Evolutionary conservation across 2,329 filamentous ascomycete genomes (phyloP).

Genomic region (Elsinoe necatrix): DNA sequence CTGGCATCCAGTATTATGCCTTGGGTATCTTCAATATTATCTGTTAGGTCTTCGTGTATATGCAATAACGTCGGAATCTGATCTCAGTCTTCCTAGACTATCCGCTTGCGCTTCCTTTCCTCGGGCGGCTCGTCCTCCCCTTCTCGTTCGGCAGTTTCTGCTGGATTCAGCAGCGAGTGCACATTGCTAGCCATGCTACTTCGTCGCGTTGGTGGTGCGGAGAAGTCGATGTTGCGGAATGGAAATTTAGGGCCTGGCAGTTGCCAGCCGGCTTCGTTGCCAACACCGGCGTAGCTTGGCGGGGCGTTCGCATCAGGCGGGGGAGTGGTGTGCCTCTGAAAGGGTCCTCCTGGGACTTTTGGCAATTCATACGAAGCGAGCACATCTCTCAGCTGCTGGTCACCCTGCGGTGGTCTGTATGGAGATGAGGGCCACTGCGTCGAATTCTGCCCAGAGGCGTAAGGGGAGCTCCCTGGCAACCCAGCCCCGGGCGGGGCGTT

Average conservation of each 20-base stretch:
- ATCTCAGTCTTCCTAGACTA: conserved; percentile 33
- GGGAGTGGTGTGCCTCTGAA: conserved; percentile 47
- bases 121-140: conserved; percentile 55
- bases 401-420: conserved; percentile 41
- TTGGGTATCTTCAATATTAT: conserved; percentile 7
- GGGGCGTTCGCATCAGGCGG: conserved; percentile 30
- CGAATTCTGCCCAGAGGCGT: conserved; percentile 54
- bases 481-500: conserved; percentile 51
- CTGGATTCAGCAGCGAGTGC: conserved; percentile 58
- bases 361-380: conserved; percentile 58
- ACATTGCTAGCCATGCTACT: conserved; percentile 66
- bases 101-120: conserved; percentile 54
- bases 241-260: conserved; percentile 44
- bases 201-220: conserved; percentile 55
- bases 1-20: neutral
- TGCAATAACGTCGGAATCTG: neutral
- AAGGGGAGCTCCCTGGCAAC: conserved; percentile 50
- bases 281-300: conserved; percentile 39
- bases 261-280: conserved; percentile 49
- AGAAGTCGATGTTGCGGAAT: conserved; percentile 42
- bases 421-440: conserved; percentile 61
- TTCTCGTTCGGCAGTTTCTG: conserved; percentile 57
- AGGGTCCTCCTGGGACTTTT: conserved; percentile 34
- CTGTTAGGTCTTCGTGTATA: neutral
- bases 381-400: conserved; percentile 55